A percentile compares a stretch with the other conserved stretches of the same genome.
phyloP scores from a whole-genome alignment of 306 rosid species.

The Trichosanthes cucumerina region DNA sequence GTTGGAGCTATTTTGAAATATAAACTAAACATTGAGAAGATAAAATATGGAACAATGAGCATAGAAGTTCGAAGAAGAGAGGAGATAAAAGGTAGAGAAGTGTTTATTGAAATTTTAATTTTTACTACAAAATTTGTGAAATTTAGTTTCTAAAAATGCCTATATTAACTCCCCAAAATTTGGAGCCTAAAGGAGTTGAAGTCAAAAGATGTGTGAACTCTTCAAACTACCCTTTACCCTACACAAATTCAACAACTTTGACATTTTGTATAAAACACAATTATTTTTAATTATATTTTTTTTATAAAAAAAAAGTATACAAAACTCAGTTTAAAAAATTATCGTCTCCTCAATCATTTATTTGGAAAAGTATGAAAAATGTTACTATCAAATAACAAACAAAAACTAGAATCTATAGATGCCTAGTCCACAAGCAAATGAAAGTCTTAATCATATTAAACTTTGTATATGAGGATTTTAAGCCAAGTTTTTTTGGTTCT shows the following conservation, averaged over 20 bases:
- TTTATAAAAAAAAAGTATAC: background rate
- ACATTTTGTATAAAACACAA: background rate
- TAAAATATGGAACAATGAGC: too few species aligned
- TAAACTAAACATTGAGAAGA: too few species aligned
- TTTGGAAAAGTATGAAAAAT: background rate
- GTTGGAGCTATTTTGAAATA: background rate
- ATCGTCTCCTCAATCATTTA: background rate
- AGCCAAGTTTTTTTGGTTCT: background rate
- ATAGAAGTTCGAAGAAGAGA: too few species aligned
- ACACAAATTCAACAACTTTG: background rate
- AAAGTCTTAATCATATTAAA: background rate
- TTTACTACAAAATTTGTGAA: too few species aligned
- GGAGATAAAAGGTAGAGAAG: too few species aligned
- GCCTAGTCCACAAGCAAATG: background rate
- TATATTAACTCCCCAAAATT: background rate
- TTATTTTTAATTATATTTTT: background rate
- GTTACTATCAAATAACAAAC: background rate
- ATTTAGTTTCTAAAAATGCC: too few species aligned
- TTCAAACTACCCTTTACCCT: background rate
- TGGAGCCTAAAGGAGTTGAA: background rate
- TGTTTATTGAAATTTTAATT: too few species aligned
- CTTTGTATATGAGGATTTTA: background rate
- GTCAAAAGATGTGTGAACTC: background rate
- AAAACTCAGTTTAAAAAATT: background rate
- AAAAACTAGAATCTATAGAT: background rate